Base-by-base conservation (phyloP, 441 rosid species). In the Viola pubescens region DNA sequence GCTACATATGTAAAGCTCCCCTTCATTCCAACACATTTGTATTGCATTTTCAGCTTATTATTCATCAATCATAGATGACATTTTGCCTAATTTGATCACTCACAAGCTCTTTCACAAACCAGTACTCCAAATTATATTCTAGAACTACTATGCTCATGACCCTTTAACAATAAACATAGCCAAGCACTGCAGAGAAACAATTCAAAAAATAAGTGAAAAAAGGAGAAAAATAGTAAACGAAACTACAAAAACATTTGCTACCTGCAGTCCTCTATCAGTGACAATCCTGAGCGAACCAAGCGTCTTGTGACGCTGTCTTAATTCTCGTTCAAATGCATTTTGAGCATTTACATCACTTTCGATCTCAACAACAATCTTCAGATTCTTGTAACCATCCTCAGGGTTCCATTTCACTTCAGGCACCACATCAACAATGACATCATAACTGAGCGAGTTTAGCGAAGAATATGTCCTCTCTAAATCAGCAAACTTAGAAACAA, bases 391-490 rank as follows among this genome's bases (percentile, higher is more conserved):
- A 39, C 85, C 95, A 68, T 87, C 54, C 69, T 84, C 97, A 48
- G 90, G 81, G 61, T 63, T 72, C 97, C 98, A 92, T 75, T 59
- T 89, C 63, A 92, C 76, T 69, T 85, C 90, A 75, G 98, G 98
- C 39, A 68, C 86, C 67, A 92, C 86, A 70, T 89, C 98, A 51
- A 89, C 94, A 68, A 87, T 63, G 60, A 87, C 81, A 62, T 92
- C 98, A 67, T 82, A 92, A 56, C 88, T 84, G 74, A 92, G 77
- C 68, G 86, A 75, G 56, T 73, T 83, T 65, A 48, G 76, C 46
- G 85, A 73, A 59, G 87, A 60, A 79, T 75, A 92, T 42, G 76
- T 67, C 75, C 85, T 75, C 75, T 89, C 89, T 86, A 89, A 81
- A 7, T 89, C 97, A 37, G 95, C 76, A 70, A 82, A 87, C 62